phyloP scores from a whole-genome alignment of 78 protist species.

The Capsaspora owczarzaki region DNA sequence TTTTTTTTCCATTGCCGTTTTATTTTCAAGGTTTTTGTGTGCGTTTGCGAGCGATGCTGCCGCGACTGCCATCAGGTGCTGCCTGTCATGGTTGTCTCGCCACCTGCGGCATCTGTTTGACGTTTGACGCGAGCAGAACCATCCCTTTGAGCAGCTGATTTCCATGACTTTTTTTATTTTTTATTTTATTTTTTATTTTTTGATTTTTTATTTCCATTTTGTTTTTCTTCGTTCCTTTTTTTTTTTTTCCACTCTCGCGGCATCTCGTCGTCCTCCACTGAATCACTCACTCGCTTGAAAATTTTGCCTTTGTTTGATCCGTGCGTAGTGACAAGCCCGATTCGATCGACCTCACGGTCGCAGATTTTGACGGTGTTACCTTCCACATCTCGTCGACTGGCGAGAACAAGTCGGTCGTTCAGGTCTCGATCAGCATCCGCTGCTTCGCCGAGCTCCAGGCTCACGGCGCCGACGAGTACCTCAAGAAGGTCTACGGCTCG shows the following conservation, averaged over 20 bases:
- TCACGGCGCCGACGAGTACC: background rate
- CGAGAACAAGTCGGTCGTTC: slow-evolving; percentile 12
- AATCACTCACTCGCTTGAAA: no score
- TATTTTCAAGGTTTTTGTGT: background rate
- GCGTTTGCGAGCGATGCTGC: no score
- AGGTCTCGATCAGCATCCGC: slow-evolving; percentile 23
- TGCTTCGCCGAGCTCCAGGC: slow-evolving; percentile 14
- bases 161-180: background rate
- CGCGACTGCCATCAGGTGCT: no score
- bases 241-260: background rate
- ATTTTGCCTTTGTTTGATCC: no score
- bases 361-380: slow-evolving; percentile 71
- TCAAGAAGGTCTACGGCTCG: slow-evolving; percentile 40
- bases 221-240: background rate
- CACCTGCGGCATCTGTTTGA: no score
- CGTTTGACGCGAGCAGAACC: background rate
- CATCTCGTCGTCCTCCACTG: no score
- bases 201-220: no score
- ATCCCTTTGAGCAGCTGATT: background rate
- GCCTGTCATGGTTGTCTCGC: no score
- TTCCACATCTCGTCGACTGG: slow-evolving; percentile 39
- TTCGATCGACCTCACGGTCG: slow-evolving; percentile 20
- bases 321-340: background rate
- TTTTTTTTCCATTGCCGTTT: background rate
- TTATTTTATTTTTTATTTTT: no score